Conservation (phyloP, 495 filamentous ascomycete genomes). For the Hyaloscypha bicolor region DNA sequence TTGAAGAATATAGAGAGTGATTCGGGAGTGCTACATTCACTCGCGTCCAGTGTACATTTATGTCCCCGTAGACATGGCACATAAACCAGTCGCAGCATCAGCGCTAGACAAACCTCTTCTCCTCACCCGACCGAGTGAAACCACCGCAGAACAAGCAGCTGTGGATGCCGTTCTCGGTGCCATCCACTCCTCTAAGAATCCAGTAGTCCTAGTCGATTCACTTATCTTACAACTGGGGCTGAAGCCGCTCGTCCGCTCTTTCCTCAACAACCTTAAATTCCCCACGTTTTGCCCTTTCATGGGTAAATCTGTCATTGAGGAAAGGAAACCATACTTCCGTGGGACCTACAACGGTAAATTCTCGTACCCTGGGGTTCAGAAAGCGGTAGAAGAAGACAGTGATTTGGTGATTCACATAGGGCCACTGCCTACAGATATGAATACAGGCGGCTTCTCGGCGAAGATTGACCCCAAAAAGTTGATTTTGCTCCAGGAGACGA, state of each 20-base stretch:
- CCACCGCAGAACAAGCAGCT: neutral
- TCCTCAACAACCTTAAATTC: conserved; percentile 15
- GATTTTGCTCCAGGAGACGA: neutral
- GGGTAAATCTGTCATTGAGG: conserved; percentile 40
- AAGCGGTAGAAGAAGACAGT: conserved; percentile 42
- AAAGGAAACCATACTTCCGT: conserved; percentile 32
- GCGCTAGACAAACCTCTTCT: neutral
- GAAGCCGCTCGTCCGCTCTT: neutral
- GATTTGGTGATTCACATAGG: conserved; percentile 43
- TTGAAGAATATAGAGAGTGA: neutral
- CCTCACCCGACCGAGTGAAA: neutral
- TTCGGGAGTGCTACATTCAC: neutral
- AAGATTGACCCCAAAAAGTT: neutral
- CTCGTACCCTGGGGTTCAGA: conserved; percentile 59
- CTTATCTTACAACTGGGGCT: neutral
- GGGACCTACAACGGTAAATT: conserved; percentile 46
- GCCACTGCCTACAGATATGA: conserved; percentile 33
- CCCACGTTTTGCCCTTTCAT: conserved; percentile 37
- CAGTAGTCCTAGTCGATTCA: conserved; percentile 1
- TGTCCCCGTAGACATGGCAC: neutral
- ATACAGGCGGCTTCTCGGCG: conserved; percentile 24
- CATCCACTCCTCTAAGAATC: neutral
- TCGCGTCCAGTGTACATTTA: conserved; percentile 39
- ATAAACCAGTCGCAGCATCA: neutral
- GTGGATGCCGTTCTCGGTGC: neutral